Percentiles rank a stretch among this genome's conserved stretches.
Conservation (phyloP, 2,329 filamentous ascomycete species). For the Rhytidhysteron rufulum region DNA sequence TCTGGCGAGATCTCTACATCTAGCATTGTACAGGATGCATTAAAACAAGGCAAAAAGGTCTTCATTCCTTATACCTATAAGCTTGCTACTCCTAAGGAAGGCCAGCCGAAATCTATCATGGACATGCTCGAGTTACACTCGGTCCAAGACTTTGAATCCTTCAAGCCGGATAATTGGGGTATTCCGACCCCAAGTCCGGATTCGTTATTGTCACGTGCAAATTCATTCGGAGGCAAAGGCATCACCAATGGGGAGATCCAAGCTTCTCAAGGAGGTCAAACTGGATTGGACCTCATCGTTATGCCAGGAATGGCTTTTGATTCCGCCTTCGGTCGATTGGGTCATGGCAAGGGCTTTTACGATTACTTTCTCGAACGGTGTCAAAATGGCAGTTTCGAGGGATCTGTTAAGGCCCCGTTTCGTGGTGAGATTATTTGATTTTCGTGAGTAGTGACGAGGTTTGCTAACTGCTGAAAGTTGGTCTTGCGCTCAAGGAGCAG, state of each 20-base stretch:
- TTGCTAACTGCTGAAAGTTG: constrained; percentile 53
- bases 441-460: constrained; percentile 17
- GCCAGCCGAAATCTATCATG: constrained; percentile 69
- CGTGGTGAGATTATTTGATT: constrained; percentile 50
- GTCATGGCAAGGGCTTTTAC: constrained; percentile 96
- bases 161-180: constrained; percentile 81
- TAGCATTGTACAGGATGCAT: constrained; percentile 74
- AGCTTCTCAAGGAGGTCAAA: constrained; percentile 14
- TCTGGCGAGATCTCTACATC: constrained; percentile 80
- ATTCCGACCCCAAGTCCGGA: constrained; percentile 77
- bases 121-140: constrained; percentile 83
- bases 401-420: constrained; percentile 49
- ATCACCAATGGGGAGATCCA: constrained; percentile 35
- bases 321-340: constrained; percentile 67
- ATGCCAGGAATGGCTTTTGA: constrained; percentile 95
- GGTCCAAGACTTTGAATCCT: constrained; percentile 70
- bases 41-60: constrained; percentile 74
- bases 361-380: constrained; percentile 86
- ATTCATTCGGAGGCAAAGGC: constrained; percentile 67
- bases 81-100: constrained; percentile 35
- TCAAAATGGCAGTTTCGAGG: constrained; percentile 40
- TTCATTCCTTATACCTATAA: constrained; percentile 88
- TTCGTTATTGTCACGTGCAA: constrained; percentile 63
- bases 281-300: constrained; percentile 75
- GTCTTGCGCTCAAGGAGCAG: constrained; percentile 82